Base-by-base conservation (phyloP, 441 rosid genomes). In the Flueggea neowawraea region DNA sequence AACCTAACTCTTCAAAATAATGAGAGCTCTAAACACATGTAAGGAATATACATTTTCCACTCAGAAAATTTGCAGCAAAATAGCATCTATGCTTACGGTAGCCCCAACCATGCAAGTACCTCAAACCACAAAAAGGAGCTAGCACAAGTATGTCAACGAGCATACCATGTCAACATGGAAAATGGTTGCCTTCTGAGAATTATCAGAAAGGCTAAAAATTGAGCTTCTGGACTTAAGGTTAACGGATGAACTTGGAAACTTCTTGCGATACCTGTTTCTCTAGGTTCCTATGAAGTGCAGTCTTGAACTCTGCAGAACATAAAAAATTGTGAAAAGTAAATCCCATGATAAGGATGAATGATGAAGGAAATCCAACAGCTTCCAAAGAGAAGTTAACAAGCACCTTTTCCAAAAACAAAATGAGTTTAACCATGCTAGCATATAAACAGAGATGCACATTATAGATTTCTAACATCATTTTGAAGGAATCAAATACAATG, bases 201-300 rank as follows among this genome's bases (percentile, higher is more conserved):
- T 73, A 72, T 76, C 79, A 41, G 72, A 69, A 67, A 72, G 70
- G 68, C 64, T 68, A 57, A 41, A 61, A 65, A 68, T 63, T 58
- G 83, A 78, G 69, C 68, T 75, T 49, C 56, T 57, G 67, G 73
- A 67, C 70, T 72, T 75, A 16, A 76, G 50, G 47, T 76, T 82
- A 69, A 32, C 66, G 56, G 76, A 67, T 50, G 66, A 66, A 72
- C 70, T 69, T 54, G 84, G 82, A 57, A 83, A 90, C 67, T 83
- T 86, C 78, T 82, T 87, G 12, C 90, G 85, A 66, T 94, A 94
- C 71, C 98, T 76, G 58, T 79, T 84, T 81, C 95, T 90, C 98
- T 96, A 94, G 28, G 97, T 90, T 64, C 98, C 98, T 14, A 94
- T 90, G 78, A 94, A 94, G 80, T 94, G 99, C 80, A 94, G 78